Conservation (phyloP, 2,329 filamentous ascomycete genomes). For the Leptographium flavum region DNA sequence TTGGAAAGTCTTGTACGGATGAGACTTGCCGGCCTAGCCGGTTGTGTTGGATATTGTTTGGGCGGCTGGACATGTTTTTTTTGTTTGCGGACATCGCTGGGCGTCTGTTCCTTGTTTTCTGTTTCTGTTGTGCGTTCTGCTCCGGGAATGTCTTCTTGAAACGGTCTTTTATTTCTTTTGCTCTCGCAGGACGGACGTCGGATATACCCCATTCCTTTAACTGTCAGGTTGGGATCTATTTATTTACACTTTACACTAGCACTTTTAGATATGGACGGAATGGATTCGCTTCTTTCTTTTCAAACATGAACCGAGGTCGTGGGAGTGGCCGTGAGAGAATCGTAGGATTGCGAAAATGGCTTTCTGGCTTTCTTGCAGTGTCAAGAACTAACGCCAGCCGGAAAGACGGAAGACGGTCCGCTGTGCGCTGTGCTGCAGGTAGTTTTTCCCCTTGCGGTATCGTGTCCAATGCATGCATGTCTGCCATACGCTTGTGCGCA, state of each 20-base stretch:
- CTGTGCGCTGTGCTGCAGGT: too few species aligned
- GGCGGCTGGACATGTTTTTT: not conserved
- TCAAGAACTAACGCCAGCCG: not conserved
- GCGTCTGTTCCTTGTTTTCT: not conserved
- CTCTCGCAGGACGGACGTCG: conserved; percentile 1
- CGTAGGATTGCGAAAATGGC: not conserved
- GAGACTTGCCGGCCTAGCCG: not conserved
- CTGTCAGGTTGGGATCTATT: conserved; percentile 1
- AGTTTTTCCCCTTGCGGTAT: too few species aligned
- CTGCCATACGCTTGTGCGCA: too few species aligned
- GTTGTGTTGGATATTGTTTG: not conserved
- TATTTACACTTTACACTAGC: not conserved
- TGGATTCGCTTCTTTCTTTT: conserved; percentile 1
- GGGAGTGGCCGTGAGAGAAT: too few species aligned
- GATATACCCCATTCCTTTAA: conserved; percentile 6
- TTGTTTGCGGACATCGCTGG: not conserved
- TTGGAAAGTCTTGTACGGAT: not conserved
- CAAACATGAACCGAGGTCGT: too few species aligned
- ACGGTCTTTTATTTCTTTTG: not conserved
- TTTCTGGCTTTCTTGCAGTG: not conserved
- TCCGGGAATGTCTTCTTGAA: not conserved
- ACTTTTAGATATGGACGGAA: conserved; percentile 1
- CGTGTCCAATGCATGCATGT: too few species aligned
- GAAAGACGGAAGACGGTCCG: too few species aligned
- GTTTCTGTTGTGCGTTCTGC: not conserved